Percentiles rank a stretch among this genome's conserved stretches.
Conservation (phyloP, 2,329 filamentous ascomycete genomes). For the Emericellopsis cladophorae region DNA sequence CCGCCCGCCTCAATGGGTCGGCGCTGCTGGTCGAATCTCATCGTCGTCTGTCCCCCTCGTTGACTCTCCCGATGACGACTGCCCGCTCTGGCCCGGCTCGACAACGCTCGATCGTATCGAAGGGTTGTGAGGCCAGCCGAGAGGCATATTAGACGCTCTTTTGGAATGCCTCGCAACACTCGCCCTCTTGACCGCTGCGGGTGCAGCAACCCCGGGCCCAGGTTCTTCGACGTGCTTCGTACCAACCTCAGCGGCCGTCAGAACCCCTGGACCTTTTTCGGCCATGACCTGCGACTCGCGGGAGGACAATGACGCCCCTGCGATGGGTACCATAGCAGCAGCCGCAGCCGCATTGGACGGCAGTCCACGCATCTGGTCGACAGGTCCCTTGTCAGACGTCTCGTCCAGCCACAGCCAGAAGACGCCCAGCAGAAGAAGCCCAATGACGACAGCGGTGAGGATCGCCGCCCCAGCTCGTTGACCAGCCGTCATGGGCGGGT, state of each 20-base stretch:
- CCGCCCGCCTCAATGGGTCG: neutral
- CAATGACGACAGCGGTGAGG: conserved; percentile 43
- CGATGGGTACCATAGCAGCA: conserved; percentile 9
- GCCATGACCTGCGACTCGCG: neutral
- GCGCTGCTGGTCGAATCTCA: neutral
- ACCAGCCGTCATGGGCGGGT: conserved; percentile 29
- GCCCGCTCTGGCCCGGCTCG: neutral
- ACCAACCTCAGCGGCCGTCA: neutral
- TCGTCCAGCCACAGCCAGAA: conserved; percentile 38
- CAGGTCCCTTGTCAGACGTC: conserved; percentile 16
- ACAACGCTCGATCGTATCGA: conserved; percentile 8
- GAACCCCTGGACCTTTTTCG: neutral
- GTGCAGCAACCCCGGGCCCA: neutral
- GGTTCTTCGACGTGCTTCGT: neutral
- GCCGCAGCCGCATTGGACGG: conserved; percentile 5
- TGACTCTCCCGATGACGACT: neutral
- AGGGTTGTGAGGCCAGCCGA: conserved; percentile 22
- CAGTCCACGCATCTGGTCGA: conserved; percentile 18
- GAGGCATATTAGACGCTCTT: conserved; percentile 21
- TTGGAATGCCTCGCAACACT: conserved; percentile 6
- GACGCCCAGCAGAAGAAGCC: conserved; percentile 39
- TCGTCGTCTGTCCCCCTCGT: neutral
- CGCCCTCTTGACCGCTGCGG: neutral
- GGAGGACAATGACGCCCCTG: conserved; percentile 9
- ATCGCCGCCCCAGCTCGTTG: conserved; percentile 60